These are phyloP conservation scores for Solioccasus polychromus DNA, from an alignment of 768 basidiomycete species.

Conservation along the genomic window DNA sequence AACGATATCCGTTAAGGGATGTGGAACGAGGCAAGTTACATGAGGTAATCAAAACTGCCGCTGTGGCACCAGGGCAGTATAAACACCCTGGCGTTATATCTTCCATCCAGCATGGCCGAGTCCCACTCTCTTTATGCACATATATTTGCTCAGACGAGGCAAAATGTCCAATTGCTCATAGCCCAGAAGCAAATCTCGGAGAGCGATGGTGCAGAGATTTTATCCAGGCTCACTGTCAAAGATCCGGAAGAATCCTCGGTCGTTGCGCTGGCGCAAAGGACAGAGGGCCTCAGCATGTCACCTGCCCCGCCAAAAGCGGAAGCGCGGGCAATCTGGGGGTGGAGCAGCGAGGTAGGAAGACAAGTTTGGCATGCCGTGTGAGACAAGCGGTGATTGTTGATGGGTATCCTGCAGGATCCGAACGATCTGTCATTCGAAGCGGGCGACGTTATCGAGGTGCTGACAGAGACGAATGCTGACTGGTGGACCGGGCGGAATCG, in stretches of 20 bases:
- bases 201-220: conserved; percentile 39
- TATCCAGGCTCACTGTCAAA: conserved; percentile 34
- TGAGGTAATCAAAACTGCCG: neutral
- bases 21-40: neutral
- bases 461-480: conserved; percentile 80
- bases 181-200: conserved; percentile 40
- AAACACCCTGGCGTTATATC: conserved; percentile 7
- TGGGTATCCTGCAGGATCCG: conserved; percentile 52
- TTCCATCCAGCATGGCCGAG: conserved; percentile 22
- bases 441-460: conserved; percentile 77
- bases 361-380: neutral
- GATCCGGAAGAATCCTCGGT: conserved; percentile 18
- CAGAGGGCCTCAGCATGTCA: conserved; percentile 25
- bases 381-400: conserved; percentile 3
- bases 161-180: conserved; percentile 46
- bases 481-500: conserved; percentile 81
- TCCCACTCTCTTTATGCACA: conserved; percentile 28
- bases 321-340: conserved; percentile 30
- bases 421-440: conserved; percentile 72
- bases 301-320: conserved; percentile 23
- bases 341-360: conserved; percentile 27
- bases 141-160: conserved; percentile 44
- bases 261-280: conserved; percentile 19
- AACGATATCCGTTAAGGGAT: too few relatives aligned
- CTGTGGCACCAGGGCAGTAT: conserved; percentile 5